phyloP scores from a whole-genome alignment of 139 green algal species.

The Chlamydomonas sp. region DNA sequence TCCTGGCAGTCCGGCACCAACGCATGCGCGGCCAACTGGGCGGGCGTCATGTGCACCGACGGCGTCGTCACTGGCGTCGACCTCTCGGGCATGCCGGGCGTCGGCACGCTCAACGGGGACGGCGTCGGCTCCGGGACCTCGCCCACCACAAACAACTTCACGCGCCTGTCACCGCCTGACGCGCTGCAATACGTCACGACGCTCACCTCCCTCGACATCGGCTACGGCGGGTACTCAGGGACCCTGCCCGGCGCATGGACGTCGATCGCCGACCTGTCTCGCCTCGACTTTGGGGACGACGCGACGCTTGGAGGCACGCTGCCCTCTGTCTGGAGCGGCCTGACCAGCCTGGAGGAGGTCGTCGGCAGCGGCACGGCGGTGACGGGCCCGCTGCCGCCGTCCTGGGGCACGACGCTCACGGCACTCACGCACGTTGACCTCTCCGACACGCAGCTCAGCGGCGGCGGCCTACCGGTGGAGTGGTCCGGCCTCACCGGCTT shows the following conservation, averaged over 20 bases:
- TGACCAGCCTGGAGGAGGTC: constrained; percentile 1
- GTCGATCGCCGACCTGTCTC: too few relatives aligned
- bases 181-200: neutral
- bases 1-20: neutral
- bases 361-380: constrained; percentile 12
- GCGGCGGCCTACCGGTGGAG: constrained; percentile 7
- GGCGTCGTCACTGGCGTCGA: constrained; percentile 8
- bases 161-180: neutral
- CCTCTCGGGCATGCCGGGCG: neutral
- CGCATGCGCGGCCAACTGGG: neutral
- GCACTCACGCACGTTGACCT: too few relatives aligned
- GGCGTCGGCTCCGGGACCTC: too few relatives aligned
- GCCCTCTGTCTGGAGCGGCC: neutral
- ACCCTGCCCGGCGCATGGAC: too few relatives aligned
- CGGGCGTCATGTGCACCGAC: neutral
- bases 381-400: neutral
- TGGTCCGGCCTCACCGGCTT: constrained; percentile 10
- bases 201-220: neutral
- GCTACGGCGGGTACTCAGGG: neutral
- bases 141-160: too few relatives aligned
- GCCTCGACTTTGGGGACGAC: too few relatives aligned
- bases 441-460: too few relatives aligned
- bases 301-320: too few relatives aligned
- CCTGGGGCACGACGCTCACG: too few relatives aligned
- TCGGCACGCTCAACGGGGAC: too few relatives aligned